Evolutionary conservation across 2,329 filamentous ascomycete genomes (phyloP), one percentile per base, ranked within the genome.

Genomic region (Phialocephala subalpina): DNA sequence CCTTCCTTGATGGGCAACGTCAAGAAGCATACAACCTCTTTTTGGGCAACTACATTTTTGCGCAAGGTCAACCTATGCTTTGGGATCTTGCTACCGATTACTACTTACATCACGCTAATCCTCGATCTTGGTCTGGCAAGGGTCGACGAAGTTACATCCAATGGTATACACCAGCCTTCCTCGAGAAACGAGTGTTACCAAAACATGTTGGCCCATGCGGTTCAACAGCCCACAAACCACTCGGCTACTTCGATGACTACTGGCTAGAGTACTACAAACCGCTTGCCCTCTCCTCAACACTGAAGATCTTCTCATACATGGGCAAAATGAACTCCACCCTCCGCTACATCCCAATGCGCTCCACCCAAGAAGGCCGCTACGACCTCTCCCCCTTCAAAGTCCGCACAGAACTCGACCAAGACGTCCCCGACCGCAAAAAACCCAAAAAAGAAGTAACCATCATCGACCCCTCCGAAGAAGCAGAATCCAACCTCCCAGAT

Each of bases 1-100:
- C 95, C 0, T 99, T 99, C 77, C 86, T 99, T 9, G 96, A 99
- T 78, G 94, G 92, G n/a, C 96, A 99, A 77, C 89, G 96, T 36
- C 96, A 99, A 79, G 96, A 99, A 79, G 96, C 96, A 0, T 98
- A 98, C 79, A 99, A 99, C 72, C 83, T 99, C 11, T 99, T 99
- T 75, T 85, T 99, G 1, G 96, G 96, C 7, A 97, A 98, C 75
- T 99, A 99, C 77, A 92, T 94, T 59, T 98, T 94, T 76, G 81
- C 86, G 0, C 89, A 93, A 69, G 94, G 92, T 0, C 91, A 97
- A 76, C 96, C 96, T 0, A 95, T 98, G 93, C 84, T 99, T 1
- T 99, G 96, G 96, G 96, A 99, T 76, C 84, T 99, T 8, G 85
- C 91, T 2, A 97, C 94, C 2, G 96, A 99, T 77, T 97, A 98